Conservation (phyloP, 352 stramenopile genomes). For the Globisporangium spiculum region DNA sequence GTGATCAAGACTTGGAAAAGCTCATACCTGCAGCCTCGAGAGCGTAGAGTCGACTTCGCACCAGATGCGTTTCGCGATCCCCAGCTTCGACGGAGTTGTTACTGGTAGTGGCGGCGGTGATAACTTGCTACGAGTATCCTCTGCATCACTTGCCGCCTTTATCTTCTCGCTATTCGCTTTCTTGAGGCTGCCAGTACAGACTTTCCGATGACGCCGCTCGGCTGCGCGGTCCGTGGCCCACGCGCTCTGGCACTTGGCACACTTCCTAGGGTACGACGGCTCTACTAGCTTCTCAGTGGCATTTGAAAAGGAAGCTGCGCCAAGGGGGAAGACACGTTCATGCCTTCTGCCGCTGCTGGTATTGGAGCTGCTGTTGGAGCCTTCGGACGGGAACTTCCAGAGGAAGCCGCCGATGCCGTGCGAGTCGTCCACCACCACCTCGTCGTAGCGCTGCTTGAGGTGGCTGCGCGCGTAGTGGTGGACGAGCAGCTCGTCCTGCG, state of each 20-base stretch:
- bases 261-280: constrained; percentile 33
- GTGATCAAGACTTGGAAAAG: not conserved
- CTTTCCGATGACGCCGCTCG: constrained; percentile 24
- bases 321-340: not conserved
- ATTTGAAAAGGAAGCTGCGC: not conserved
- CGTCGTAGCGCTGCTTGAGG: constrained; percentile 17
- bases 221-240: constrained; percentile 35
- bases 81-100: constrained; percentile 15
- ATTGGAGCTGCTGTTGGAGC: constrained; percentile 29
- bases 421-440: constrained; percentile 16
- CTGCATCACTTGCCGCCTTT: not conserved
- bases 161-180: not conserved
- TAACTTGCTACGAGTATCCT: not conserved
- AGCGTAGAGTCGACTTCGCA: constrained; percentile 51
- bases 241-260: constrained; percentile 23
- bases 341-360: not conserved
- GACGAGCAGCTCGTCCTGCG: constrained; percentile 18
- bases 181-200: constrained; percentile 9
- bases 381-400: constrained; percentile 74
- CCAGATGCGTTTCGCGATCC: constrained; percentile 43
- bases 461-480: constrained; percentile 18
- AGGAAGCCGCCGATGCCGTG: constrained; percentile 34
- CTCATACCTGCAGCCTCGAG: constrained; percentile 29
- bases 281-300: not conserved
- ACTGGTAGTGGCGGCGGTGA: not conserved